Evolutionary conservation across 768 basidiomycete species (phyloP), one percentile per base, ranked within the genome.

Genomic region (Pleurotus cornucopiae): DNA sequence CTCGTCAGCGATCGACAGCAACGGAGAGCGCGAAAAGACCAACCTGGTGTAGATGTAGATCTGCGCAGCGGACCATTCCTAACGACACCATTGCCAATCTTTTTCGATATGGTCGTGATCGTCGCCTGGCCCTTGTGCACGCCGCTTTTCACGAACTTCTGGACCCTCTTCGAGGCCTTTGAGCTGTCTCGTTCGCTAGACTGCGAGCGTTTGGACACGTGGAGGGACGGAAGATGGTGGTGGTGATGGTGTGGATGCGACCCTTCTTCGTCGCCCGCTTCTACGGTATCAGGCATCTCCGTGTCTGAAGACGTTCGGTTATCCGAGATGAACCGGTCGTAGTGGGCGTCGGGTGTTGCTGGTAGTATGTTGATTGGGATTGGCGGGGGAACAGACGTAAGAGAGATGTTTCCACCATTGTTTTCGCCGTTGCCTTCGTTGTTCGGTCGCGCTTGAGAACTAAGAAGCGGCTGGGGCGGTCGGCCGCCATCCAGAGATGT

Each of bases 21-120:
- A 34, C 6, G 30, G 30, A 34, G 9, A 4, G 30, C 1, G 1
- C 30, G 30, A 38, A 37, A 7, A 14, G 16, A 44, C 26, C 16
- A 62, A 90, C 90, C 84, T 59, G 89, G 89, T 5, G 87, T 82
- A 2, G 89, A 90, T 58, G 64, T 83, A 11, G 85, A 70, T 57
- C 88, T 77, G 61, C 82, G 81, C 54, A 90, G 37, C 4, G 45
- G 63, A 4, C 82, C 78, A 58, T 78, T 81, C 62, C 76, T 75
- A 13, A 74, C 78, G 16, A 89, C 86, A 5, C 86, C 86, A 62
- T 82, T 79, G 5, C 89, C 89, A 39, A 92, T 85, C 66, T 83
- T 90, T 66, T 78, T 83, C 30, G 88, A 88, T 49, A 91, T 88
- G 14, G 87, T 88, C 23, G 83, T 82, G 43, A 93, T 88, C 49